phyloP scores from a whole-genome alignment of 2,329 filamentous ascomycete species.

The Teratosphaeria epicoccoides region DNA sequence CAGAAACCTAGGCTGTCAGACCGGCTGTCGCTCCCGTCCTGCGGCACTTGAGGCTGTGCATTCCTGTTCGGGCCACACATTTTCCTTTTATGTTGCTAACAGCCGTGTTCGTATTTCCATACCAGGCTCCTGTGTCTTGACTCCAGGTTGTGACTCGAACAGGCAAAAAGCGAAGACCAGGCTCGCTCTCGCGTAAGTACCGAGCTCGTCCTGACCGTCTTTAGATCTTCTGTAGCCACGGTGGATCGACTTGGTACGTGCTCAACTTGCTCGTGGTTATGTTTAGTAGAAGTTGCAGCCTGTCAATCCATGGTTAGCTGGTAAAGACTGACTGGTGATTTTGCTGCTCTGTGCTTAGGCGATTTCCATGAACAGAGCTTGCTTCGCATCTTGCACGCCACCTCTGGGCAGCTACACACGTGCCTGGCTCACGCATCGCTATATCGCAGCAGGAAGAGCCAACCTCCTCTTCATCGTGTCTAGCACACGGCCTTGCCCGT shows the following conservation, averaged over 20 bases:
- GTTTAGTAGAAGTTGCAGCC: background rate
- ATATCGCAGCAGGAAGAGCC: too few relatives aligned
- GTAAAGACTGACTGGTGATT: too few relatives aligned
- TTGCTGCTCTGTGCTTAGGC: too few relatives aligned
- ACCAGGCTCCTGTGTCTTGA: background rate
- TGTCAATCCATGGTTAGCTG: background rate
- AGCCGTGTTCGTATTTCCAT: background rate
- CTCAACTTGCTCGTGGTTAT: background rate
- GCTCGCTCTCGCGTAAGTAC: background rate
- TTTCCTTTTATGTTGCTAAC: background rate
- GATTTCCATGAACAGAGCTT: too few relatives aligned
- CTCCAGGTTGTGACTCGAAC: background rate
- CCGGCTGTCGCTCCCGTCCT: background rate
- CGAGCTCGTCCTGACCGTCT: background rate
- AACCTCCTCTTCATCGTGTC: too few relatives aligned
- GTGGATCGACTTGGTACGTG: background rate
- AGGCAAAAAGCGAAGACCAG: background rate
- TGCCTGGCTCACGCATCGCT: too few relatives aligned
- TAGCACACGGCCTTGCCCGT: background rate
- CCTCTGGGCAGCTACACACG: too few relatives aligned
- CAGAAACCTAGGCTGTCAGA: background rate
- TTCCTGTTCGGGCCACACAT: background rate
- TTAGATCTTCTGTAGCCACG: background rate
- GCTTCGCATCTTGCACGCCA: too few relatives aligned
- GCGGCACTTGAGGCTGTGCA: background rate